These are phyloP conservation scores for Xylaria digitata DNA, from an alignment of 2,329 filamentous ascomycete genomes.

Conservation along the genomic window DNA sequence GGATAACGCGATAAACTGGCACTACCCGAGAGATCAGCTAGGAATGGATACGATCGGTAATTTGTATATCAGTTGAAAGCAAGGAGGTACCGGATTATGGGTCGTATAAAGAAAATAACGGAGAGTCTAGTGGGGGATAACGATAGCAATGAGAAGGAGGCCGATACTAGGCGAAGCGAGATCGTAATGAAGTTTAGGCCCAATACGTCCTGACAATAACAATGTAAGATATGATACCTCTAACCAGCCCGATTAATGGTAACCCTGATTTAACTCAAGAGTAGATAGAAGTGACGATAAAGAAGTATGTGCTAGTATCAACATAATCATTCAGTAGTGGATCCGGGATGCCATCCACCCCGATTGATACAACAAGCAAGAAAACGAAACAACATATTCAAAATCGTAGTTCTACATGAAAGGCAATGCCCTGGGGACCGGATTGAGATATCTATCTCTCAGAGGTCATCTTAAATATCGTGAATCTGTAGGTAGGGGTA, in stretches of 20 bases:
- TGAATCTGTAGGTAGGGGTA: conserved; percentile 28
- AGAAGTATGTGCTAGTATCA: not conserved
- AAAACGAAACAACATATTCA: not conserved
- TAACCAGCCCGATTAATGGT: conserved; percentile 1
- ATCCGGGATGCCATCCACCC: not conserved
- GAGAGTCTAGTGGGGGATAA: not conserved
- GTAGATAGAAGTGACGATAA: not conserved
- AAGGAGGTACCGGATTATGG: not conserved
- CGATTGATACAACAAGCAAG: not conserved
- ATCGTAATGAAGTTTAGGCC: not conserved
- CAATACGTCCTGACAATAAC: conserved; percentile 2
- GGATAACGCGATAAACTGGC: conserved; percentile 11
- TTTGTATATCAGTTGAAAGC: conserved; percentile 16
- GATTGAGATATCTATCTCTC: conserved; percentile 25
- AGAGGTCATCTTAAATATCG: not conserved
- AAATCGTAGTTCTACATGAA: not conserved
- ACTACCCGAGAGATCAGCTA: not conserved
- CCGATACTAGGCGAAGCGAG: not conserved
- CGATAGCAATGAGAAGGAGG: not conserved
- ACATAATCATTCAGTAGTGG: not conserved
- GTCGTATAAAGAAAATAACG: not conserved
- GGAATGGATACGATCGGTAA: conserved; percentile 17
- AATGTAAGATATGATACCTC: conserved; percentile 5
- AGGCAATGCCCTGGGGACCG: not conserved
- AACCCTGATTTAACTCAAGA: conserved; percentile 1